Evolutionary conservation across 768 basidiomycete species (phyloP).

Genomic region (Mycena vitilis): DNA sequence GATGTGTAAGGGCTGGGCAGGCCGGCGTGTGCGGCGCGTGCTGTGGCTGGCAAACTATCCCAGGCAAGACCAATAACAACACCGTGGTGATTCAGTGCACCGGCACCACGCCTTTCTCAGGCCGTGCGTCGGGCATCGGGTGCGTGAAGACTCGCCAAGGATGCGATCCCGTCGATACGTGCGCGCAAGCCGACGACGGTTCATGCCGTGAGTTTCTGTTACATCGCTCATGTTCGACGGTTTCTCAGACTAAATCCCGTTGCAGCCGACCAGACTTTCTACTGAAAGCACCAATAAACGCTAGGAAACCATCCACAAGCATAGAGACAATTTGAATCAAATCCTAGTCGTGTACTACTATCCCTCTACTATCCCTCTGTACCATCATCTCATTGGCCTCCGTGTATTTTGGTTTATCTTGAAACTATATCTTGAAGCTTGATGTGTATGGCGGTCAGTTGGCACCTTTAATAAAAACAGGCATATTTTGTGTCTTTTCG

Average conservation of each 20-base stretch:
- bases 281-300: not conserved
- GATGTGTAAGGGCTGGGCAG: not conserved
- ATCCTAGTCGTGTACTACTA: too few species aligned
- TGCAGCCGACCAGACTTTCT: not conserved
- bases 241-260: too few species aligned
- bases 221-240: too few species aligned
- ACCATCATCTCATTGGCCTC: too few species aligned
- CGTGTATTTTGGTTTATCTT: too few species aligned
- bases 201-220: not conserved
- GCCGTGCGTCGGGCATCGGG: not conserved
- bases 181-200: not conserved
- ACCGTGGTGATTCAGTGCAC: not conserved
- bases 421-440: too few species aligned
- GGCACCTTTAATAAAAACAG: too few species aligned
- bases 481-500: too few species aligned
- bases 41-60: constrained; percentile 7
- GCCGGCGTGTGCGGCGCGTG: constrained; percentile 9
- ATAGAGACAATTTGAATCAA: too few species aligned
- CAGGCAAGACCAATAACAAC: not conserved
- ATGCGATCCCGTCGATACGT: not conserved
- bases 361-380: too few species aligned
- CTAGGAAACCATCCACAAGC: too few species aligned
- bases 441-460: too few species aligned
- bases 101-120: not conserved
- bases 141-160: not conserved